Evolutionary conservation across 805 yeast species (phyloP).

Genomic region (Starmerella etchellsii): DNA sequence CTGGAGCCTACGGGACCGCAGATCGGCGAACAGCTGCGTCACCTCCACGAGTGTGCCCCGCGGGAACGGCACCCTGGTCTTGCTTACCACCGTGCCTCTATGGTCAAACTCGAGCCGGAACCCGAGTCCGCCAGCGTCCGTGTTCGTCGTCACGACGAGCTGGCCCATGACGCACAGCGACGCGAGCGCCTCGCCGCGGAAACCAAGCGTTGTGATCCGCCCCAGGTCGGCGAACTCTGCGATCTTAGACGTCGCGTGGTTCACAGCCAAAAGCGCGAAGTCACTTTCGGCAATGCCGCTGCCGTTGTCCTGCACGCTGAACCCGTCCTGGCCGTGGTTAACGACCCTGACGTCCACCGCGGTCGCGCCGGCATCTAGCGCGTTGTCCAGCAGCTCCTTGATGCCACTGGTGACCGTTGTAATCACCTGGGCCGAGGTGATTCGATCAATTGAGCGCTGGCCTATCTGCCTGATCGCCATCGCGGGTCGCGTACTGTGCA

Average conservation of each 20-base stretch:
- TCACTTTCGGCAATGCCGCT: constrained; percentile 45
- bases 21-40: constrained; percentile 43
- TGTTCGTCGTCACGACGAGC: constrained; percentile 38
- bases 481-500: too few relatives aligned
- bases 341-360: constrained; percentile 54
- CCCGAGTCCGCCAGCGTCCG: constrained; percentile 40
- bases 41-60: constrained; percentile 60
- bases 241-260: constrained; percentile 47
- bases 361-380: constrained; percentile 65
- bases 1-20: constrained; percentile 77
- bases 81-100: constrained; percentile 38
- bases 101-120: constrained; percentile 40
- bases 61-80: constrained; percentile 36
- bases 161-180: constrained; percentile 39
- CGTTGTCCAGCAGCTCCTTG: constrained; percentile 78
- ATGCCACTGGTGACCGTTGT: constrained; percentile 62
- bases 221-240: constrained; percentile 29
- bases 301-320: constrained; percentile 69
- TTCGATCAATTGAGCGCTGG: constrained; percentile 47
- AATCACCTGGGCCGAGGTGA: constrained; percentile 91
- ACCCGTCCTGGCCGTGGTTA: constrained; percentile 58
- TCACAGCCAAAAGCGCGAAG: constrained; percentile 35
- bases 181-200: constrained; percentile 58
- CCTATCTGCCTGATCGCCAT: constrained; percentile 31
- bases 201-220: constrained; percentile 41